A percentile compares a stretch with the other conserved stretches of the same genome.
Conservation (phyloP, 306 rosid species). For the Glycyrrhiza uralensis region DNA sequence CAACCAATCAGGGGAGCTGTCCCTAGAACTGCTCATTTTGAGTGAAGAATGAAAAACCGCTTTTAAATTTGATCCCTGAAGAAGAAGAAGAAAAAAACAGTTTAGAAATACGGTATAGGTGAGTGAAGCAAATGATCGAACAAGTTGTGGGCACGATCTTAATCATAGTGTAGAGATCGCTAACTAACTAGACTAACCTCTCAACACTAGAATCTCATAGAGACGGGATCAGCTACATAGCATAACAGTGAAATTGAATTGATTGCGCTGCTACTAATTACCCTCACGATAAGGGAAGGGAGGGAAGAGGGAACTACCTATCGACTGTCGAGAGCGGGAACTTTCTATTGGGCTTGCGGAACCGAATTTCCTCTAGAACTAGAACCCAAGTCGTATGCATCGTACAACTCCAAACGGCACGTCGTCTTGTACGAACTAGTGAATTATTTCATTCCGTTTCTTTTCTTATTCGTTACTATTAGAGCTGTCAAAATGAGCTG, state of each 20-base stretch:
- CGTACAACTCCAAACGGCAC: neutral
- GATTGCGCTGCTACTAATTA: neutral
- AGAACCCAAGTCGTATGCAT: neutral
- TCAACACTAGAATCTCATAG: neutral
- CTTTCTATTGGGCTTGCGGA: neutral
- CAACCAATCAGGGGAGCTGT: constrained; percentile 89
- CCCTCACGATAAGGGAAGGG: neutral
- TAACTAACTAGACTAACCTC: neutral
- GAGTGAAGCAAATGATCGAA: constrained; percentile 26
- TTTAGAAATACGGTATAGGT: neutral
- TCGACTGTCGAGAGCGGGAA: neutral
- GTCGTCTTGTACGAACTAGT: neutral
- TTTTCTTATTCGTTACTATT: too few relatives aligned
- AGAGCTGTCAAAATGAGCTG: too few relatives aligned
- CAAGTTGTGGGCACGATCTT: constrained; percentile 1
- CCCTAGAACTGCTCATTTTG: constrained; percentile 71
- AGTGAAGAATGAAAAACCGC: neutral
- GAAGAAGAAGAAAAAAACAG: neutral
- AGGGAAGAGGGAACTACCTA: neutral
- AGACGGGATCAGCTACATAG: neutral
- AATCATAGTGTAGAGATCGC: neutral
- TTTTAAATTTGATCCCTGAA: constrained; percentile 10
- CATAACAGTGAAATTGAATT: neutral
- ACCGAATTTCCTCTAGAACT: neutral
- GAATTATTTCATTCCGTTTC: too few relatives aligned